Evolutionary conservation across 805 yeast genomes (phyloP), one percentile per base, ranked within the genome.

Genomic region (Saccharomyces kudriavzevii): DNA sequence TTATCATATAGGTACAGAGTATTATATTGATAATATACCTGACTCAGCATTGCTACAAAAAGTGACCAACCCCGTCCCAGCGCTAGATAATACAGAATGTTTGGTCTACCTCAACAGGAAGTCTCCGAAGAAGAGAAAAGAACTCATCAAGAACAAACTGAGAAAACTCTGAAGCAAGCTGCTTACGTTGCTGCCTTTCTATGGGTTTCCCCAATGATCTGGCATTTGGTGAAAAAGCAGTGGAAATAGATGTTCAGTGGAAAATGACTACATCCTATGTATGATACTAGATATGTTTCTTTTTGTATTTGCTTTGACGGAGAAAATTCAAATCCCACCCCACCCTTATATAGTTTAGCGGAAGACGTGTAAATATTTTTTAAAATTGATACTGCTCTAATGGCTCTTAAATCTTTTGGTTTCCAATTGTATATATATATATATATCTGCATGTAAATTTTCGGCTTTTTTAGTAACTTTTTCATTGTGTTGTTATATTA

Each of bases 111-210:
- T 59, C 85, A 81, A 62, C 69, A 65, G 61, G 70, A 68, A 56
- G 79, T 80, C 63, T 73, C 79, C 60, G 89, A 84, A 64, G 87
- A 83, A 62, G 84, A 83, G 70, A 84, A 80, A 74, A 83, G 78
- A 66, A 67, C 77, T 53, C 89, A 84, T 66, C 84, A 84, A 70
- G 77, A 79, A 63, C 78, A 77, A 60, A 82, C 88, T 51, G 73
- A 76, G 63, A 75, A 77, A 57, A 84, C 88, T 49, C 70, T 86
- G 60, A 73, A 72, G 60, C 72, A 77, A 48, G 88, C 91, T 25
- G 83, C 81, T 48, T 69, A 77, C 58, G 72, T 84, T 56, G 88
- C 89, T 49, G 80, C 83, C 56, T 82, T 83, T 24, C 76, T 86
- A 64, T 86, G 77, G 77, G 53, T 68, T 70, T 62, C 70, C 10